Evolutionary conservation across 1,139 yeast species (phyloP).

Genomic region (Debaryomyces udenii): DNA sequence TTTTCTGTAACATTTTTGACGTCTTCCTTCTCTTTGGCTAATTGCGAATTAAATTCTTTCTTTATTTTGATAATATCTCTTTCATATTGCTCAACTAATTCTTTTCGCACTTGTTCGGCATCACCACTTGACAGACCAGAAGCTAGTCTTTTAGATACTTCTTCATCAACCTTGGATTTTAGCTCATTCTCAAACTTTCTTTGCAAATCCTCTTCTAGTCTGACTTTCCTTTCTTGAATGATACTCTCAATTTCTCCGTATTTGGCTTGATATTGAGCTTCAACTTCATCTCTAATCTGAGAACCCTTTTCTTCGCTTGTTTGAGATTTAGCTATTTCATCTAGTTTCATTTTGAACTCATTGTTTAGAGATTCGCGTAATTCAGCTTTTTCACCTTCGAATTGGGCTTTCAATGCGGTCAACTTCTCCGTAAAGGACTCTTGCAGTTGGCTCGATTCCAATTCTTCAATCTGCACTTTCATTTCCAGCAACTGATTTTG

Average conservation of each 20-base stretch:
- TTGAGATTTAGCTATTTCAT: conserved; percentile 19
- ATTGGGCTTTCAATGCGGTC: conserved; percentile 19
- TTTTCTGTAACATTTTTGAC: conserved; percentile 40
- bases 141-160: conserved; percentile 7
- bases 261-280: conserved; percentile 19
- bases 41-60: conserved; percentile 29
- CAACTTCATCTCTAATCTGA: conserved; percentile 17
- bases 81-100: conserved; percentile 21
- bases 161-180: conserved; percentile 14
- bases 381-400: conserved; percentile 22
- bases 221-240: conserved; percentile 21
- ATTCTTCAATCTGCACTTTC: conserved; percentile 6
- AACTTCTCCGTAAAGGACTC: conserved; percentile 17
- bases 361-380: conserved; percentile 16
- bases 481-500: conserved; percentile 11
- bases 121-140: conserved; percentile 13
- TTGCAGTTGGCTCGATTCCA: conserved; percentile 9
- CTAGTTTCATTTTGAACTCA: conserved; percentile 17
- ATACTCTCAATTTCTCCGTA: conserved; percentile 23
- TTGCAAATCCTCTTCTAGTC: conserved; percentile 24
- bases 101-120: conserved; percentile 9
- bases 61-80: conserved; percentile 29
- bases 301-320: conserved; percentile 8
- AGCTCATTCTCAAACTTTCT: conserved; percentile 21
- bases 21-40: conserved; percentile 35